Base-by-base conservation (phyloP, 768 basidiomycete species). In the Leccinum truebloodii region DNA sequence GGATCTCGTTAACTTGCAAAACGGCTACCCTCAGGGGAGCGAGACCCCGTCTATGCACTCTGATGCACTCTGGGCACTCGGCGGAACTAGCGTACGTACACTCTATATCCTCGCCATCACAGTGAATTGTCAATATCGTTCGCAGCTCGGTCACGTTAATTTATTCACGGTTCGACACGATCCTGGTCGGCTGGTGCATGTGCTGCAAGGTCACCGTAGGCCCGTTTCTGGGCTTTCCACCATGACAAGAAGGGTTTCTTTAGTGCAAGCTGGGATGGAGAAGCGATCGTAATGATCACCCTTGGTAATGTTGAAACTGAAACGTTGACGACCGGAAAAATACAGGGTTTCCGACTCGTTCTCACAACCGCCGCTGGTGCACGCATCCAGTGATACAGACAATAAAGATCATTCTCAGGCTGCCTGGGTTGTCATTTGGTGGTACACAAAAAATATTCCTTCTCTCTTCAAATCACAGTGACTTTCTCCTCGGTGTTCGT, bases 191-290 rank as follows among this genome's bases (percentile, higher is more conserved):
- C 76, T 89, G 18, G 80, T 83, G 53, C 87, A 92, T 77, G 82
- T 84, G 10, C 28, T 74, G 28, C 80, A 80, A 58, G 90, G 88
- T 1, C 94, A 96, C 69, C 81, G 82, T 54, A 86, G 88, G 3
- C 89, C 92, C 26, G 86, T 99, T 18, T 96, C 95, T 48, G 87
- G 88, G n/a, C 78, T 99, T 58, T 81, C 86, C 1, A 78, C 61
- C 84, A 90, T 63, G 87, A 91, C 60, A 93, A 98, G 73, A 90
- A 89, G 65, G 85, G 88, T 0, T 85, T 95, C 64, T 88, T 94
- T 67, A 95, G 93, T 69, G 95, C 92, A 6, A 89, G 94, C 20
- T 98, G 96, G 95, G 97, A 98, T 70, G 92, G 94, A 12, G 86
- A 90, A 65, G 89, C 92, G 14, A 80, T 86, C 49, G 95, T 94